phyloP scores from a whole-genome alignment of 495 filamentous ascomycete species.

The Xylaria longipes region DNA sequence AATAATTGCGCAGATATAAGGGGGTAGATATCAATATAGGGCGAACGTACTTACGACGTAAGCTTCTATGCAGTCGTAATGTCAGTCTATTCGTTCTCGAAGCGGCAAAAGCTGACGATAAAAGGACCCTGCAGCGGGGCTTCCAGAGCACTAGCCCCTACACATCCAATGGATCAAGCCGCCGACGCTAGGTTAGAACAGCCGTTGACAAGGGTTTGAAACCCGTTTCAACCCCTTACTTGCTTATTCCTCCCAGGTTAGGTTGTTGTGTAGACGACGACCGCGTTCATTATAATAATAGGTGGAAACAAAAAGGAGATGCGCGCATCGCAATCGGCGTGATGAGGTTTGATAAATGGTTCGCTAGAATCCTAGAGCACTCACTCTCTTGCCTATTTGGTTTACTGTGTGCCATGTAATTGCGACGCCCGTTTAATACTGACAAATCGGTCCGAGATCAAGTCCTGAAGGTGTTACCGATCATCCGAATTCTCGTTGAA shows the following conservation, averaged over 20 bases:
- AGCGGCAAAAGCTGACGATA: not conserved
- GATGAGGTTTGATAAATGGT: not conserved
- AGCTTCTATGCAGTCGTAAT: not conserved
- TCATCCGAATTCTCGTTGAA: not conserved
- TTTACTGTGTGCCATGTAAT: not conserved
- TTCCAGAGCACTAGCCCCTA: not conserved
- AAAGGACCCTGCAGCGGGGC: not conserved
- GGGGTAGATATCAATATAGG: not conserved
- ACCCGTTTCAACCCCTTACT: slow-evolving; percentile 16
- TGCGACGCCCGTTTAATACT: not conserved
- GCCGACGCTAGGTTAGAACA: not conserved
- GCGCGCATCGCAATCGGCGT: not conserved
- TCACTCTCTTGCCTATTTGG: not conserved
- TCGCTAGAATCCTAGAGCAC: not conserved
- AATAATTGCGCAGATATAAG: not conserved
- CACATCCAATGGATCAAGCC: slow-evolving; percentile 16
- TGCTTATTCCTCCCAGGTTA: not conserved
- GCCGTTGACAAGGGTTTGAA: slow-evolving; percentile 16
- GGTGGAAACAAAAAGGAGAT: not conserved
- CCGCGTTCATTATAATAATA: not conserved
- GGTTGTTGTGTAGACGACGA: not conserved
- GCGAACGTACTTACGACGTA: not conserved
- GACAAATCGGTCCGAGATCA: not conserved
- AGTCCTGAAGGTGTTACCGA: not conserved
- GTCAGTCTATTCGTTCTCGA: not conserved